Base-by-base conservation (phyloP, 352 stramenopile genomes). In the Aphanomyces stellatus region DNA sequence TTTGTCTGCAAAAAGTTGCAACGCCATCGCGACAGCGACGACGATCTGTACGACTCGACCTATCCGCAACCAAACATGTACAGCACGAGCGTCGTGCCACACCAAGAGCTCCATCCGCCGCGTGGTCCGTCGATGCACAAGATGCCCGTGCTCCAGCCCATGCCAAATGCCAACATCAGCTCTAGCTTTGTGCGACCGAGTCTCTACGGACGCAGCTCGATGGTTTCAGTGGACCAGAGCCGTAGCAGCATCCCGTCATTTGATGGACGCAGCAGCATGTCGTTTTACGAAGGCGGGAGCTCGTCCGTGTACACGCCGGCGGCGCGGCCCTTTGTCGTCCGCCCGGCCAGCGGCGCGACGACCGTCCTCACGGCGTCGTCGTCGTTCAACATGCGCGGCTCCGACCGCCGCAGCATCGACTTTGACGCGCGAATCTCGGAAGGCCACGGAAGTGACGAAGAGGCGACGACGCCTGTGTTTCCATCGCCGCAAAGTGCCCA, bases 401-500 rank as follows among this genome's bases (percentile, higher is more conserved):
- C 8, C 37, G 37, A 31, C 22, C 5, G 5, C 7, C 28, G 48
- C 48, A 56, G 48, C 48, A 24, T 11, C 22, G 6, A 8, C 5
- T 51, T 19, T 5, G 28, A 30, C 22, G 11, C 4, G 10, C 22
- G 15, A 4, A n/a, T 65, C 33, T 56, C 57, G 30, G n/a, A n/a
- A n/a, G n/a, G n/a, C n/a, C n/a, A n/a, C n/a, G n/a, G n/a, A n/a
- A n/a, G n/a, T n/a, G n/a, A n/a, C n/a, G n/a, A n/a, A n/a, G n/a
- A n/a, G n/a, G n/a, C n/a, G n/a, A n/a, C n/a, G n/a, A n/a, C n/a
- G n/a, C n/a, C n/a, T n/a, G n/a, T n/a, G n/a, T n/a, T n/a, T n/a
- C n/a, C n/a, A n/a, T 65, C 57, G 17, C 57, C 57, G 8, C 53
- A 62, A 48, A 43, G 53, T 48, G 11, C 42, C 28, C 53, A 53